Evolutionary conservation across 2,329 filamentous ascomycete genomes (phyloP), one percentile per base, ranked within the genome.

Genomic region (Sporothrix globosa): DNA sequence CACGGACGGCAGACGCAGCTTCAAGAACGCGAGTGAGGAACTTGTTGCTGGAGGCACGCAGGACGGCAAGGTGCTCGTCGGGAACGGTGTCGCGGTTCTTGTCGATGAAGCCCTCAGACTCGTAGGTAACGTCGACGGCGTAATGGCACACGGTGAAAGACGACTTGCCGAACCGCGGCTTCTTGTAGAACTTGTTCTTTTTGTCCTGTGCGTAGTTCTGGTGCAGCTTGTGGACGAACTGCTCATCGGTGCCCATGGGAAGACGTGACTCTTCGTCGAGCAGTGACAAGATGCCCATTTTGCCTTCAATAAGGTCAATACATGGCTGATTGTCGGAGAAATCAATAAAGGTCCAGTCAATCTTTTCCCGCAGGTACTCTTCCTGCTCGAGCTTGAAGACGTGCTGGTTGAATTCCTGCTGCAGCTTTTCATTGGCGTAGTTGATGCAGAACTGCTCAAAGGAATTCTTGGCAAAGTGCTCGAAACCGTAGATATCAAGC

Each of bases 361-460:
- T 99, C 82, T 98, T 86, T 82, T 99, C 96, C 69, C 91, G 89
- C 53, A 97, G 87, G 79, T 99, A 99, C 81, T 99, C 96, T 79
- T 99, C 96, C 80, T 99, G 96, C 80, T 99, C 96, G 27, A 99
- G 87, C 81, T 98, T 97, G 87, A 99, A 99, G 48, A 99, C 96
- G 78, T 99, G 96, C 79, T 96, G 93, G 82, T 99, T 99, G 85
- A 99, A 99, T 80, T 98, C 95, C 80, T 99, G 96, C 79, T 99
- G 96, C 69, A 99, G 84, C 82, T 99, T 99, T 82, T 99, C 96
- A 81, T 99, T 99, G 81, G 96, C 96, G 78, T 99, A 99, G 82
- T 99, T 99, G 87, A 99, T 99, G 82, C 96, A 99, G 82, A 99
- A 99, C 80, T 99, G 96, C 80, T 99, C 96, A 77, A 99, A 99